Evolutionary conservation across 345 rosid genomes (phyloP).

Genomic region (Eucalyptus coolabah): DNA sequence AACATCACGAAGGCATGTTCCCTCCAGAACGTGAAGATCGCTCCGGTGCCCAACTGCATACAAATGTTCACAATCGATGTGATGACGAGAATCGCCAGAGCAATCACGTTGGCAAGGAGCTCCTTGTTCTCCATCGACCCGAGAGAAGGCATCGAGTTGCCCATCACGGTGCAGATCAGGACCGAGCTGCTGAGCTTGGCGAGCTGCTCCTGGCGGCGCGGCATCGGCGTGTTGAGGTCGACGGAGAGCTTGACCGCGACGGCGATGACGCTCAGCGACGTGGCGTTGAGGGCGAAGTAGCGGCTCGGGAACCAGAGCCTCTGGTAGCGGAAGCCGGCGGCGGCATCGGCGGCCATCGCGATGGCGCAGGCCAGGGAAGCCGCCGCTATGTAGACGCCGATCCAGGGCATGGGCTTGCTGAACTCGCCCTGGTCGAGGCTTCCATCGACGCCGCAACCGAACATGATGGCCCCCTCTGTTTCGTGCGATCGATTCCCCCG

Average conservation of each 20-base stretch:
- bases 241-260: constrained; percentile 75
- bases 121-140: constrained; percentile 64
- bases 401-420: constrained; percentile 71
- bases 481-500: background rate
- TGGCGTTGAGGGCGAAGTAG: constrained; percentile 67
- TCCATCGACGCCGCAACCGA: constrained; percentile 63
- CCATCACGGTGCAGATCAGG: constrained; percentile 68
- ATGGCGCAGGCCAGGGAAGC: constrained; percentile 65
- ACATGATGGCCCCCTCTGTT: background rate
- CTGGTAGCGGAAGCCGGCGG: constrained; percentile 40
- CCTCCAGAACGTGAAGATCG: constrained; percentile 34
- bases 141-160: constrained; percentile 80
- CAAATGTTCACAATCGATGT: constrained; percentile 59
- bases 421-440: constrained; percentile 41
- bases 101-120: constrained; percentile 38
- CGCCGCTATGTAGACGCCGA: constrained; percentile 69
- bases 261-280: constrained; percentile 54
- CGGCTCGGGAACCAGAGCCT: constrained; percentile 76
- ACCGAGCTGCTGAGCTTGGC: constrained; percentile 72
- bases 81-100: constrained; percentile 62
- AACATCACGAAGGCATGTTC: constrained; percentile 53
- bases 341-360: constrained; percentile 60
- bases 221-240: constrained; percentile 91
- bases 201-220: constrained; percentile 72
- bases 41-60: constrained; percentile 76